Evolutionary conservation across 768 basidiomycete species (phyloP).

Genomic region (Leccinum boreale): DNA sequence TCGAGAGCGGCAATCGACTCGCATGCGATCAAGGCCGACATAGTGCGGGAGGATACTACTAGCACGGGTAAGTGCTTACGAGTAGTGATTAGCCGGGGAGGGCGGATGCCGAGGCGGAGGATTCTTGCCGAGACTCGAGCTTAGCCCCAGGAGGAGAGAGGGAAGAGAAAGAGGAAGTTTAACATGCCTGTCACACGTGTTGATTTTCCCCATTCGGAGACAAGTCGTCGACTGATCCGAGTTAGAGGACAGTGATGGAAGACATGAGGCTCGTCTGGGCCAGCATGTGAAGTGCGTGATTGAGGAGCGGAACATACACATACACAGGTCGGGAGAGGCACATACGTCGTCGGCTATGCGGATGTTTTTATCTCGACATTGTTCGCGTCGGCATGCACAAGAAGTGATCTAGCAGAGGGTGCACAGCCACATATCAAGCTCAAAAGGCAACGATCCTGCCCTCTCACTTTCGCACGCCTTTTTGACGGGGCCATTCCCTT

Average conservation of each 20-base stretch:
- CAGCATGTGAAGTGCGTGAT: constrained; percentile 18
- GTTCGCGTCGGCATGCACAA: constrained; percentile 4
- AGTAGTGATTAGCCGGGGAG: constrained; percentile 3
- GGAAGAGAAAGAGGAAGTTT: constrained; percentile 13
- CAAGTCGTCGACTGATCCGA: constrained; percentile 17
- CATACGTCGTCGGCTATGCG: neutral
- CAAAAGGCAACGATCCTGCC: constrained; percentile 30
- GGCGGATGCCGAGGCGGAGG: constrained; percentile 6
- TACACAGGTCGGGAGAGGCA: neutral
- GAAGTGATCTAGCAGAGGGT: neutral
- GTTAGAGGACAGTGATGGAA: constrained; percentile 3
- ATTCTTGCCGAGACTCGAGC: constrained; percentile 5
- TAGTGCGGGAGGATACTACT: neutral
- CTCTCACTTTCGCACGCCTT: constrained; percentile 29
- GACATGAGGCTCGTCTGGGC: constrained; percentile 17
- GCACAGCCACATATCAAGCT: constrained; percentile 31
- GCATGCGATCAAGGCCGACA: constrained; percentile 5
- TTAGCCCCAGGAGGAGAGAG: constrained; percentile 6
- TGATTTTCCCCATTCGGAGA: constrained; percentile 15
- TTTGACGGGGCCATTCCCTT: constrained; percentile 20
- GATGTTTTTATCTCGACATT: constrained; percentile 6
- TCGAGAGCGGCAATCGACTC: neutral
- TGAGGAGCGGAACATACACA: constrained; percentile 4
- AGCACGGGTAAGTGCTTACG: neutral
- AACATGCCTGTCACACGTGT: constrained; percentile 26